Evolutionary conservation across 2,329 filamentous ascomycete genomes (phyloP).

Genomic region (Chaetomium strumarium): DNA sequence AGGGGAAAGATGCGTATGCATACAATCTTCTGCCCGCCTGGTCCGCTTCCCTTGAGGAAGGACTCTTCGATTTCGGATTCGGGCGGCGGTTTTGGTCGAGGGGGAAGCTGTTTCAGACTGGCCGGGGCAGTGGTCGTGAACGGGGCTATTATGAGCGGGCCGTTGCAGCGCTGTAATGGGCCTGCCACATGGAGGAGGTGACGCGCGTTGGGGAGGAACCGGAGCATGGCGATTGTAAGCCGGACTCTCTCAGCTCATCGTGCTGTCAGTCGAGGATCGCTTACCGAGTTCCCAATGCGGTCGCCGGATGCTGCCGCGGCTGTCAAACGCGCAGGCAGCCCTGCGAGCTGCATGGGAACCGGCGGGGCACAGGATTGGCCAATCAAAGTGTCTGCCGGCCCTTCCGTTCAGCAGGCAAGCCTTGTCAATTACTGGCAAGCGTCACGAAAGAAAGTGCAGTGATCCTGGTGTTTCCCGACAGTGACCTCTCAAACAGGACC

Average conservation of each 20-base stretch:
- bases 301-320: no score
- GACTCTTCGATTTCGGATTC: slow-evolving; percentile 76
- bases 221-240: slow-evolving; percentile 6
- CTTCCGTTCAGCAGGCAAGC: slow-evolving; percentile 7
- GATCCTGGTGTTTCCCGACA: no score
- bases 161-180: not conserved
- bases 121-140: slow-evolving; percentile 30
- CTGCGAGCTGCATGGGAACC: no score
- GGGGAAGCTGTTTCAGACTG: slow-evolving; percentile 59
- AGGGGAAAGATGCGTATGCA: no score
- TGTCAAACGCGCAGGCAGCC: no score
- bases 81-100: slow-evolving; percentile 64
- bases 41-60: slow-evolving; percentile 87
- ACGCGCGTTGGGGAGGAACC: not conserved
- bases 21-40: slow-evolving; percentile 93
- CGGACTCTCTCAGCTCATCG: no score
- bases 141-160: not conserved
- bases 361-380: not conserved
- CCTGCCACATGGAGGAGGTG: not conserved
- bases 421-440: not conserved
- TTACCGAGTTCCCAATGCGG: no score
- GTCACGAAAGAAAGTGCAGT: no score
- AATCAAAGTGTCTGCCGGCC: not conserved
- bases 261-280: no score
- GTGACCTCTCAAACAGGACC: no score